These are phyloP conservation scores for Ganoderma meredithae DNA, from an alignment of 1,284 basidiomycete species.

Conservation along the genomic window DNA sequence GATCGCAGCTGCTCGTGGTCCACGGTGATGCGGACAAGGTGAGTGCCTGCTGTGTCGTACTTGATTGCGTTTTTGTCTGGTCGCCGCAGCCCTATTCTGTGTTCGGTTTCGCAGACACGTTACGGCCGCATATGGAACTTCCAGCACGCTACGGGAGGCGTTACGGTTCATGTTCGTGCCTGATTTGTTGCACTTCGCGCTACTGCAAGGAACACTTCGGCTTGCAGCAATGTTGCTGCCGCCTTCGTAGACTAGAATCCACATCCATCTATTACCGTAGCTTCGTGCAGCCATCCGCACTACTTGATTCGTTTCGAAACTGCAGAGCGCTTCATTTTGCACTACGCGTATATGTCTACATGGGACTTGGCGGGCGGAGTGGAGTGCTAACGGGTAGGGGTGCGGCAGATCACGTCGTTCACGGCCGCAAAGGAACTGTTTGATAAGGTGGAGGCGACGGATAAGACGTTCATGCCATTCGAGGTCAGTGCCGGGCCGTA, in stretches of 20 bases:
- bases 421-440: constrained; percentile 69
- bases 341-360: background rate
- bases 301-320: background rate
- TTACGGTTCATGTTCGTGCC: background rate
- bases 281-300: background rate
- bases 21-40: constrained; percentile 84
- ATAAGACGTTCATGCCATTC: constrained; percentile 60
- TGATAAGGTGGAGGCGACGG: constrained; percentile 61
- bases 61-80: background rate
- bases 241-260: constrained; percentile 1
- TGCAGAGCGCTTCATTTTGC: background rate
- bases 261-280: background rate
- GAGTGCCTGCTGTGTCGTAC: constrained; percentile 10
- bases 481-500: constrained; percentile 44
- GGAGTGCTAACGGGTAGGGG: constrained; percentile 3
- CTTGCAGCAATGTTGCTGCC: background rate
- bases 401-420: constrained; percentile 61
- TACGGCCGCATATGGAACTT: background rate
- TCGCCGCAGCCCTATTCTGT: background rate
- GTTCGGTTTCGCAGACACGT: background rate
- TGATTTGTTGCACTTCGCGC: background rate
- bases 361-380: background rate
- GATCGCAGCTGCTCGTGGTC: constrained; percentile 63
- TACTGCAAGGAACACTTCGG: background rate
- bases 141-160: background rate